Evolutionary conservation across 2,329 filamentous ascomycete genomes (phyloP).

Genomic region (Cordyceps militaris): DNA sequence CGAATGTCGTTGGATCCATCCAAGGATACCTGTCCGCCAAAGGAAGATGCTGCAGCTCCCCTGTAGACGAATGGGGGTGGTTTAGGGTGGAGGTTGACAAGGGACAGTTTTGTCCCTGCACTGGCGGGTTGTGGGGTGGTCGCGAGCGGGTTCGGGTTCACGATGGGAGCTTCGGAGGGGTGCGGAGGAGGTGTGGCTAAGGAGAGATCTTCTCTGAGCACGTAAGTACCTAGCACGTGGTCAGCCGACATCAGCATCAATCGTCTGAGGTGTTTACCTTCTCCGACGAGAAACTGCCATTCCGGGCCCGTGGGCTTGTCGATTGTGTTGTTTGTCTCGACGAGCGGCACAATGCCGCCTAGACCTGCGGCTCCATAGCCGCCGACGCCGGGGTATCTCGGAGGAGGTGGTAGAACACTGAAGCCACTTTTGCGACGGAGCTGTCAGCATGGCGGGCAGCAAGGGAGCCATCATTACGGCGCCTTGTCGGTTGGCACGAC

Average conservation of each 20-base stretch:
- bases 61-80: constrained; percentile 48
- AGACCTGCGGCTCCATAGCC: constrained; percentile 64
- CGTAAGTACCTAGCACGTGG: constrained; percentile 64
- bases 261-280: constrained; percentile 51
- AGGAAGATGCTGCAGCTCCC: constrained; percentile 43
- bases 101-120: constrained; percentile 74
- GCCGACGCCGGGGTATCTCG: constrained; percentile 69
- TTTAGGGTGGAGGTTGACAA: constrained; percentile 63
- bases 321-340: constrained; percentile 91
- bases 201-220: constrained; percentile 82
- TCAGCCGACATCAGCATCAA: neutral
- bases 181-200: constrained; percentile 93
- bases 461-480: neutral
- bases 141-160: constrained; percentile 85
- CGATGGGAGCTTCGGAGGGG: constrained; percentile 80
- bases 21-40: constrained; percentile 36
- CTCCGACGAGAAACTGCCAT: constrained; percentile 85
- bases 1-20: constrained; percentile 56
- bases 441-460: neutral
- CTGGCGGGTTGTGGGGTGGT: constrained; percentile 80
- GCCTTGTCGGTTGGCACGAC: neutral
- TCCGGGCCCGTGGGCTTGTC: constrained; percentile 74
- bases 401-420: constrained; percentile 79
- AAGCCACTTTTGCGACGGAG: constrained; percentile 14
- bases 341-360: constrained; percentile 63